Percentiles rank a stretch among this genome's conserved stretches.
Evolutionary conservation across 192 early-diverging fungal genomes (phyloP).

Genomic region (Entomortierella beljakovae): DNA sequence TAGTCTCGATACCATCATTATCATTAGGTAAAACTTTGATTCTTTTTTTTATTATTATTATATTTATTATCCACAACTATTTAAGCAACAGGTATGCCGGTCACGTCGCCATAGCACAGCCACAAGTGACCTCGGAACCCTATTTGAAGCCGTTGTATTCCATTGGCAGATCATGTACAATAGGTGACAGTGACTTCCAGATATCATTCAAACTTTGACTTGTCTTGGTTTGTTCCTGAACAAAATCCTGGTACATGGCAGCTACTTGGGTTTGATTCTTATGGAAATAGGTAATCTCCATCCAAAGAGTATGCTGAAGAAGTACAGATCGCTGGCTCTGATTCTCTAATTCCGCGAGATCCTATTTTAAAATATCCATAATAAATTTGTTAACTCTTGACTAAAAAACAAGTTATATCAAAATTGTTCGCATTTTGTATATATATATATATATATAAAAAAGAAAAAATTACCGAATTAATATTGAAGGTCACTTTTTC

Average conservation of each 20-base stretch:
- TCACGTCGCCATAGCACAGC: not conserved
- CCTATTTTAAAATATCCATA: slow-evolving; percentile 41
- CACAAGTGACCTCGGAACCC: too few species aligned
- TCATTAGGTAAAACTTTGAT: too few species aligned
- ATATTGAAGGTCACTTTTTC: slow-evolving; percentile 12
- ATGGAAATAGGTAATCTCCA: slow-evolving; percentile 68
- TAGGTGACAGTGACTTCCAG: slow-evolving; percentile 57
- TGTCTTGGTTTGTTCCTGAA: slow-evolving; percentile 63
- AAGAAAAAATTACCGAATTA: slow-evolving; percentile 5
- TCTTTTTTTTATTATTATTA: too few species aligned
- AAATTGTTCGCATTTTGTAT: not conserved
- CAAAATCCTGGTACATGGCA: slow-evolving; percentile 69
- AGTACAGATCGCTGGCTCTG: slow-evolving; percentile 58
- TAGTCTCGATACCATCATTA: too few species aligned
- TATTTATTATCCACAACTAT: not conserved
- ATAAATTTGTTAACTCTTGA: not conserved
- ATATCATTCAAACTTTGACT: slow-evolving; percentile 57
- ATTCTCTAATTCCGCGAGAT: slow-evolving; percentile 57
- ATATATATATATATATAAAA: not conserved
- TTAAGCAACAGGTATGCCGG: not conserved
- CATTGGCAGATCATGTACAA: slow-evolving; percentile 63
- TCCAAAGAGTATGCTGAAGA: slow-evolving; percentile 64
- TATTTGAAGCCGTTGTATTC: slow-evolving; percentile 52
- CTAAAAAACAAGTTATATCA: not conserved
- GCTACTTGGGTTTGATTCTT: slow-evolving; percentile 67